Conservation (phyloP, 2,329 filamentous ascomycete genomes). For the Aureobasidium sp. region DNA sequence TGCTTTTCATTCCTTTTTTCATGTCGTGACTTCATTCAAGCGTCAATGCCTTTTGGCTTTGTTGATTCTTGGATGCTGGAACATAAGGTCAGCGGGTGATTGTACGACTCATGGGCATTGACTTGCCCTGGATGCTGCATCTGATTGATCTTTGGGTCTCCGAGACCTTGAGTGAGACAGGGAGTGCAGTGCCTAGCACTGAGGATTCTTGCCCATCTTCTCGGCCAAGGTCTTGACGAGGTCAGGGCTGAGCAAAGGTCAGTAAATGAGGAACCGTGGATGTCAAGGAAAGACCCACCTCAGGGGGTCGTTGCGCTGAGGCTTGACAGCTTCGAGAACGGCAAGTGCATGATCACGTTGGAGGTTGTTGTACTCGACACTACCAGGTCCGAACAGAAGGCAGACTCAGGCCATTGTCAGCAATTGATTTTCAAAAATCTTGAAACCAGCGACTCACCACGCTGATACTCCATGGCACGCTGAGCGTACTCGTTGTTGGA, state of each 20-base stretch:
- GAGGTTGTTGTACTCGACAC: background rate
- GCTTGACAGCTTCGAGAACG: background rate
- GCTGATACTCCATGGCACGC: background rate
- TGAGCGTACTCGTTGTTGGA: background rate
- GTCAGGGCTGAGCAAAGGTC: background rate
- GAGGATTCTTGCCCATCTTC: background rate
- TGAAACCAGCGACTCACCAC: background rate
- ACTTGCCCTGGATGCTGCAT: too few species aligned
- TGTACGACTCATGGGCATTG: too few species aligned
- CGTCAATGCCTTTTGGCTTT: background rate
- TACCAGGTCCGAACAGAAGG: background rate
- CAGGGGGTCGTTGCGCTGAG: background rate
- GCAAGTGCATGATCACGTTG: background rate
- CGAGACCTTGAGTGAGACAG: too few species aligned
- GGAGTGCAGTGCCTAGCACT: background rate
- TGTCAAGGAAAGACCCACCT: background rate
- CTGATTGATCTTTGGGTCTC: too few species aligned
- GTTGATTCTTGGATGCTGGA: background rate
- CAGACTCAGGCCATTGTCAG: background rate
- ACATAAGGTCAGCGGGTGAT: too few species aligned
- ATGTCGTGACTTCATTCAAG: background rate
- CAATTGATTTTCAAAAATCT: background rate
- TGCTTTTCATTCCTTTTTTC: background rate
- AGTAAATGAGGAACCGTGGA: background rate
- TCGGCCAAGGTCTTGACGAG: background rate